Base-by-base conservation (phyloP, 345 rosid genomes). In the Moricandia arvensis region DNA sequence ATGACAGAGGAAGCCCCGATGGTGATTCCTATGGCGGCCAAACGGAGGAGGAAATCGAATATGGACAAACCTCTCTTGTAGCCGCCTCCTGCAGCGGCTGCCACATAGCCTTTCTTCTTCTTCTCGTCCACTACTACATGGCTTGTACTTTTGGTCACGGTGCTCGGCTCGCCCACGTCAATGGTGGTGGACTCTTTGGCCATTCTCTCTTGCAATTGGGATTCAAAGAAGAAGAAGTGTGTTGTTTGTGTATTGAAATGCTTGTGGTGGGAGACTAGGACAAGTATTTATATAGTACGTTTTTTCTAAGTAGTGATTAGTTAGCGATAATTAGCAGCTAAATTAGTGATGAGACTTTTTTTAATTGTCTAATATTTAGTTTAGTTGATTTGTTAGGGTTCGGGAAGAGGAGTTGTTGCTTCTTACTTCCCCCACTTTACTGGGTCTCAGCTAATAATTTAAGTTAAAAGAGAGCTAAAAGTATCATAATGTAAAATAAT, bases 1-100 rank as follows among this genome's bases (percentile, higher is more conserved):
- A 91, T 89, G 47, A 85, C 69, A 8, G 75, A 80, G 21, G 96
- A 81, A 5, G 96, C 89, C 1, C 86, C 75, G 5, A 94, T 77
- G 51, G 88, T 58, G 5, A 87, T 9, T 38, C 65, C 73, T 6
- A 87, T 59, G 55, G 91, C 95, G 1, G 82, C 85, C 35, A 94
- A 26, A 71, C 98, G 89, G 15, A 91, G 62, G 70, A 94, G 54
- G 80, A 91, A 79, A 83, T 94, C 97, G 41, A 87, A 81, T 21
- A 94, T 82, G 29, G 89, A 90, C 27, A 91, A 54, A 5, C 91
- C 96, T 71, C 83, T 93, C 71, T 83, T 80, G 70, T 31, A 31
- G 41, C 43, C 43, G 7, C 88, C 87, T 1, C 77, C 85, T 41
- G 41, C 16, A 1, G 66, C 1, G 4, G 54, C 38, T 61, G 60